These are phyloP conservation scores for Colletotrichum liriopes DNA, from an alignment of 2,329 filamentous ascomycete genomes.

Conservation along the genomic window DNA sequence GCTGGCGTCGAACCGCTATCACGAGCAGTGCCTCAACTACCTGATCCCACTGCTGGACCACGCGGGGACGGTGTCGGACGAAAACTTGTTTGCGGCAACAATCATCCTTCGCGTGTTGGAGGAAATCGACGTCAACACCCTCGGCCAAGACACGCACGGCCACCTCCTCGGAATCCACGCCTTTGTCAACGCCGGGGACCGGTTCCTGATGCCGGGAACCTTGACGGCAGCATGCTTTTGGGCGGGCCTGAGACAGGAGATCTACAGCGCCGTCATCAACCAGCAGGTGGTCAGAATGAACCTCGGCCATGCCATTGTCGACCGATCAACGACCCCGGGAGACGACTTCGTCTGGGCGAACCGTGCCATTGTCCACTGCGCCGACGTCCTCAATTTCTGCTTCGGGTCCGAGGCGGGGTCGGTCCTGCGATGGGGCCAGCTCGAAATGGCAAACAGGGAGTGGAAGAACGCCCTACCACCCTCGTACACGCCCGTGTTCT, in stretches of 20 bases:
- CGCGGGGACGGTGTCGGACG: conserved; percentile 58
- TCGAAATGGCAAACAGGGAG: conserved; percentile 43
- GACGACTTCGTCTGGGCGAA: conserved; percentile 74
- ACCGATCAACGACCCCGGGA: conserved; percentile 62
- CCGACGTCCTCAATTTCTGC: conserved; percentile 75
- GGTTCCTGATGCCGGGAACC: conserved; percentile 50
- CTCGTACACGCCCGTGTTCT: conserved; percentile 44
- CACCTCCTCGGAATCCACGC: conserved; percentile 63
- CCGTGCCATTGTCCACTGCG: conserved; percentile 74
- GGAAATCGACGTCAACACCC: conserved; percentile 62
- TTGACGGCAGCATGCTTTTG: conserved; percentile 70
- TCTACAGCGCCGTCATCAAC: conserved; percentile 70
- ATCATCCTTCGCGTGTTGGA: conserved; percentile 72
- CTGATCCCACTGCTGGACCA: conserved; percentile 64
- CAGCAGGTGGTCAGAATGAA: conserved; percentile 65
- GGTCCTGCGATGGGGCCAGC: conserved; percentile 39
- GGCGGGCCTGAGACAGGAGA: conserved; percentile 73
- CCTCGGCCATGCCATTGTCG: conserved; percentile 63
- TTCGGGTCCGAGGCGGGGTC: conserved; percentile 60
- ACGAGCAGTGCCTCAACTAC: conserved; percentile 67
- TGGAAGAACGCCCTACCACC: conserved; percentile 43
- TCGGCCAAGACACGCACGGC: conserved; percentile 63
- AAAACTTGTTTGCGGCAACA: conserved; percentile 69
- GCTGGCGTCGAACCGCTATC: conserved; percentile 67
- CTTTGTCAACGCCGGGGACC: conserved; percentile 60